Percentiles rank a stretch among this genome's conserved stretches.
phyloP scores from a whole-genome alignment of 352 stramenopile species.

The Phytophthora brassicae region DNA sequence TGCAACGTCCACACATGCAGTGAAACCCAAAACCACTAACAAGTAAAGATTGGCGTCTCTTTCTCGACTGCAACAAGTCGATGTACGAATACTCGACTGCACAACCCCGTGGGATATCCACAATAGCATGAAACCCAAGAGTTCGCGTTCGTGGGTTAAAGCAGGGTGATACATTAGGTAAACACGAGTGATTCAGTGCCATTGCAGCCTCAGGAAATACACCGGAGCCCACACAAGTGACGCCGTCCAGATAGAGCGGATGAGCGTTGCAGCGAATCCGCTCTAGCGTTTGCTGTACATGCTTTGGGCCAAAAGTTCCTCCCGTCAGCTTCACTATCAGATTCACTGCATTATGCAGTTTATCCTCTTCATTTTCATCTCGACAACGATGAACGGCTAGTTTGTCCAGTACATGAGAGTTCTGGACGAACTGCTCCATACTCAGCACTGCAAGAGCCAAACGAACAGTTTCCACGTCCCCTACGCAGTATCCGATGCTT shows the following conservation, averaged over 20 bases:
- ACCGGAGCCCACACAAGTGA: constrained; percentile 38
- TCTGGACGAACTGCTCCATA: constrained; percentile 53
- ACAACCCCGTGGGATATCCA: constrained; percentile 21
- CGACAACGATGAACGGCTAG: constrained; percentile 23
- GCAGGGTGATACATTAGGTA: constrained; percentile 54
- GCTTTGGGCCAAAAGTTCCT: constrained; percentile 14
- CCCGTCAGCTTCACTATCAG: constrained; percentile 3
- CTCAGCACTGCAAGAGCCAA: constrained; percentile 54
- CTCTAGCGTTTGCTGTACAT: constrained; percentile 31
- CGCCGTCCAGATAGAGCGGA: too few species aligned
- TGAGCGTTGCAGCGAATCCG: too few species aligned
- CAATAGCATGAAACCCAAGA: constrained; percentile 52
- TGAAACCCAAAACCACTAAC: constrained; percentile 51
- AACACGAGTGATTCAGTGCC: constrained; percentile 49
- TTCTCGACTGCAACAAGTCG: constrained; percentile 43
- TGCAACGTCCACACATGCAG: constrained; percentile 51
- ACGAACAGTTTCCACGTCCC: constrained; percentile 48
- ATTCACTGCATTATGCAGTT: too few species aligned
- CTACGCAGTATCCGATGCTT: neutral
- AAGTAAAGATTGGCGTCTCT: constrained; percentile 40
- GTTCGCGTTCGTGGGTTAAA: constrained; percentile 49
- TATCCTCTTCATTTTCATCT: neutral
- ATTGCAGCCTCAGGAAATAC: constrained; percentile 74
- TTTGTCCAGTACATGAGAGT: constrained; percentile 19
- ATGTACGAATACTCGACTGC: constrained; percentile 61